These are phyloP conservation scores for Sclerotinia glacialis DNA, from an alignment of 2,329 filamentous ascomycete genomes.

Conservation along the genomic window DNA sequence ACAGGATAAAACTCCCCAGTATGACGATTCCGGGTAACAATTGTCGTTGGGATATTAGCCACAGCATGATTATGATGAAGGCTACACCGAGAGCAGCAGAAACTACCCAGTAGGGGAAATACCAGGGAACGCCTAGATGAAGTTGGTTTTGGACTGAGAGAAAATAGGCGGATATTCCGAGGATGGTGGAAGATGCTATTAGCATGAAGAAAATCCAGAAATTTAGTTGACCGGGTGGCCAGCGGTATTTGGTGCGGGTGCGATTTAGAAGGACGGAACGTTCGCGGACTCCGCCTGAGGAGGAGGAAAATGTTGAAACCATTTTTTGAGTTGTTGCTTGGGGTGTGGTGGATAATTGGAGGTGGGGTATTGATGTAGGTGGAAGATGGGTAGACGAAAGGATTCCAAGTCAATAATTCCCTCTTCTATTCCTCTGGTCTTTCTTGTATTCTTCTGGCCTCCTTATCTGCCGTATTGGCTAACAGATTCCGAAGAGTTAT, in stretches of 20 bases:
- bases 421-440: not conserved
- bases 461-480: not conserved
- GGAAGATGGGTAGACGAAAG: not conserved
- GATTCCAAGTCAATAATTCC: not conserved
- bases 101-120: conserved; percentile 65
- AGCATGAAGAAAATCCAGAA: conserved; percentile 67
- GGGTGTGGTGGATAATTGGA: not conserved
- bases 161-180: conserved; percentile 61
- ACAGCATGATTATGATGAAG: conserved; percentile 65
- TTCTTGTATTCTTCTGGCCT: not conserved
- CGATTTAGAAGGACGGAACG: conserved; percentile 21
- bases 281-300: conserved; percentile 34
- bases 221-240: conserved; percentile 65
- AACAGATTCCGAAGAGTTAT: not conserved
- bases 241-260: conserved; percentile 52
- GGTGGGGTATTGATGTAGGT: not conserved
- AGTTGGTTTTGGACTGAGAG: conserved; percentile 57
- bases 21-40: conserved; percentile 64
- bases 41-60: conserved; percentile 58
- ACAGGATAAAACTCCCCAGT: conserved; percentile 62
- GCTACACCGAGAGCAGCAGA: conserved; percentile 57
- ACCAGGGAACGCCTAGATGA: conserved; percentile 59
- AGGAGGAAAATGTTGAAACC: conserved; percentile 33
- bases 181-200: conserved; percentile 54
- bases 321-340: conserved; percentile 27